Percentiles rank a stretch among this genome's conserved stretches.
Conservation (phyloP, 2,329 filamentous ascomycete species). For the Pleomassaria siparia region DNA sequence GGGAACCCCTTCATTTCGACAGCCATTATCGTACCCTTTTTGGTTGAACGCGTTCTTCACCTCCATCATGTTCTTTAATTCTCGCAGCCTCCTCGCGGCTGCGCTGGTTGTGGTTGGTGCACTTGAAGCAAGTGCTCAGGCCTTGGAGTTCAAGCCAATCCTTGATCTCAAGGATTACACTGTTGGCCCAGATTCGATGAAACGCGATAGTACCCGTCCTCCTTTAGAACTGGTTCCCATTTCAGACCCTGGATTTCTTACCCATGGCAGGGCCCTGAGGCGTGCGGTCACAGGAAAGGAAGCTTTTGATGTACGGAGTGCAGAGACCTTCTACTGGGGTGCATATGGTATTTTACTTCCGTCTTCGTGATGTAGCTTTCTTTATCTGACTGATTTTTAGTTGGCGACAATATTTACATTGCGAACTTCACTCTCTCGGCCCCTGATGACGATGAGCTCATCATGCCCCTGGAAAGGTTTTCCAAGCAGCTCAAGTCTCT, state of each 20-base stretch:
- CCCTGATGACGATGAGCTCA: slow-evolving; percentile 21
- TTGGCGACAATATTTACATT: slow-evolving; percentile 22
- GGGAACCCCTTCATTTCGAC: slow-evolving; percentile 1
- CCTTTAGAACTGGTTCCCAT: slow-evolving; percentile 16
- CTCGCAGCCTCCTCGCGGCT: slow-evolving; percentile 13
- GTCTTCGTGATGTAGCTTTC: not conserved
- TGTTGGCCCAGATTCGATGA: not conserved
- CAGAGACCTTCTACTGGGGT: slow-evolving; percentile 15
- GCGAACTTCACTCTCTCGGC: slow-evolving; percentile 26
- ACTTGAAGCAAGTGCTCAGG: slow-evolving; percentile 14
- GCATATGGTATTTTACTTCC: slow-evolving; percentile 13
- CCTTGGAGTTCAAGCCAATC: slow-evolving; percentile 1
- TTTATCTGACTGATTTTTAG: slow-evolving; percentile 5
- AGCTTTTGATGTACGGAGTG: slow-evolving; percentile 18
- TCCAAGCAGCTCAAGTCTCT: slow-evolving; percentile 25
- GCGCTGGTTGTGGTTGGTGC: slow-evolving; percentile 14
- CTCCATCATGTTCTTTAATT: slow-evolving; percentile 17
- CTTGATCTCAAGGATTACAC: not conserved
- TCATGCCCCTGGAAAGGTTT: slow-evolving; percentile 25
- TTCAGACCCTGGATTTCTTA: slow-evolving; percentile 14
- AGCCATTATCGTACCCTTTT: not conserved
- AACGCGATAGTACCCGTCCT: slow-evolving; percentile 4
- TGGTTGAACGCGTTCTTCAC: not conserved
- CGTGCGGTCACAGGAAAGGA: slow-evolving; percentile 19
- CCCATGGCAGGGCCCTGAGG: slow-evolving; percentile 16